phyloP scores from a whole-genome alignment of 1,284 basidiomycete species.

The Somion occarium region DNA sequence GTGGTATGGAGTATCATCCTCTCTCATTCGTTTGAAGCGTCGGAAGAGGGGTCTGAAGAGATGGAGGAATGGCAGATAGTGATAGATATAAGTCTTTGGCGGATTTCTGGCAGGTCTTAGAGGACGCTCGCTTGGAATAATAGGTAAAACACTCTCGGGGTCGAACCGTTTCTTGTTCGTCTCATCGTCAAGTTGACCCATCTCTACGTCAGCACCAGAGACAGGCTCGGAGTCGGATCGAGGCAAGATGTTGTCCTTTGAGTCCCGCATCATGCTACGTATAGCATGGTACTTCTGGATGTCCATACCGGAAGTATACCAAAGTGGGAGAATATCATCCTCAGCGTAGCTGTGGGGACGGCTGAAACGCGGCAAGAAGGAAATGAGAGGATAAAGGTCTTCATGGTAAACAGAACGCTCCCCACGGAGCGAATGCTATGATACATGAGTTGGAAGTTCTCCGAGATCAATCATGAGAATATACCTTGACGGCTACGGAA shows the following conservation, averaged over 20 bases:
- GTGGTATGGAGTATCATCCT: conserved; percentile 18
- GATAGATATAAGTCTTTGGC: conserved; percentile 40
- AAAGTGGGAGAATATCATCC: conserved; percentile 52
- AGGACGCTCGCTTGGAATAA: conserved; percentile 42
- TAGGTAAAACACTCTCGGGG: conserved; percentile 51
- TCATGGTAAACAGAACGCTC: conserved; percentile 44
- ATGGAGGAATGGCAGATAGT: conserved; percentile 54
- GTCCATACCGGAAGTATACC: conserved; percentile 43
- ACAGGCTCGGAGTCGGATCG: conserved; percentile 12
- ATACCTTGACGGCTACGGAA: conserved; percentile 57
- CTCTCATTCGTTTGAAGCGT: conserved; percentile 24
- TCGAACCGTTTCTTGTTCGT: conserved; percentile 36
- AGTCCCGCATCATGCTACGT: conserved; percentile 15
- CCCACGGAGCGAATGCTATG: conserved; percentile 35
- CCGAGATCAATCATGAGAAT: no score
- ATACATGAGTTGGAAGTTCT: neutral
- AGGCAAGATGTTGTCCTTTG: no score
- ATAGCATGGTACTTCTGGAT: conserved; percentile 18
- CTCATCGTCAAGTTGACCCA: conserved; percentile 7
- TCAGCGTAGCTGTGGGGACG: conserved; percentile 29
- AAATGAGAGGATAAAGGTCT: conserved; percentile 34
- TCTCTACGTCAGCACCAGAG: conserved; percentile 12
- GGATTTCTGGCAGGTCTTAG: conserved; percentile 53
- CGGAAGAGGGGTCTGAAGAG: conserved; percentile 45
- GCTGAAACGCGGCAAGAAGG: conserved; percentile 56